Evolutionary conservation across 2,329 filamentous ascomycete species (phyloP).

Genomic region (Blastomyces percursus): DNA sequence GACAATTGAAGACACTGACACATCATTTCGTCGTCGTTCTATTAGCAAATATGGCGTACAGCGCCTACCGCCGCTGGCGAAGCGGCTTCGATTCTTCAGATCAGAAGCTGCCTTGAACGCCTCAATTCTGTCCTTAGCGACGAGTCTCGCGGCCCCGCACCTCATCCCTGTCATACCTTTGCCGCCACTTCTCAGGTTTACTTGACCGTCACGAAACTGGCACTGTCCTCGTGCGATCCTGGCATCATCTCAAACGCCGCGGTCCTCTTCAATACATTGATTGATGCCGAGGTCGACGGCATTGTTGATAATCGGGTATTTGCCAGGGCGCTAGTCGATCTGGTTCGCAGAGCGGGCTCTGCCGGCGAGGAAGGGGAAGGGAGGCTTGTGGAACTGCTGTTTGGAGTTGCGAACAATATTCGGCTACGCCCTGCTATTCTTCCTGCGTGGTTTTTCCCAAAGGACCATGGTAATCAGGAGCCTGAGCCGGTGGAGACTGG

Average conservation of each 20-base stretch:
- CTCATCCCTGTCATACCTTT: conserved; percentile 85
- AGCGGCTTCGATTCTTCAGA: conserved; percentile 39
- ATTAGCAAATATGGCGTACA: conserved; percentile 51
- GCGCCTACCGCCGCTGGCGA: conserved; percentile 40
- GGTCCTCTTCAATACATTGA: conserved; percentile 75
- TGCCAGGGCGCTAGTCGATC: conserved; percentile 73
- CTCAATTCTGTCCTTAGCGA: conserved; percentile 64
- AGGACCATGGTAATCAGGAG: conserved; percentile 30
- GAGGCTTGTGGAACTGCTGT: conserved; percentile 81
- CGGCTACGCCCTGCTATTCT: conserved; percentile 77
- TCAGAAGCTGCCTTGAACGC: conserved; percentile 45
- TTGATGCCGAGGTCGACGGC: conserved; percentile 93
- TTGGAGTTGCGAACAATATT: conserved; percentile 95
- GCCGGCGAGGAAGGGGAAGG: conserved; percentile 76
- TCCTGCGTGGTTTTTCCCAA: conserved; percentile 77
- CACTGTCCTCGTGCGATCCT: conserved; percentile 72
- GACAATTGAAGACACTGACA: conserved; percentile 5
- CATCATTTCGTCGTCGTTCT: not conserved
- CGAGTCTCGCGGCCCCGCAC: conserved; percentile 75
- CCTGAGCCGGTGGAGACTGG: conserved; percentile 34
- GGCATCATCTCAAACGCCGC: conserved; percentile 77
- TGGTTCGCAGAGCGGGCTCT: conserved; percentile 59
- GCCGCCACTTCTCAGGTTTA: conserved; percentile 81
- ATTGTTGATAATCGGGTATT: conserved; percentile 82
- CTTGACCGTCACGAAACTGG: conserved; percentile 78